Conservation (phyloP, 805 yeast genomes). For the Saccharomycopsis guyanensis region DNA sequence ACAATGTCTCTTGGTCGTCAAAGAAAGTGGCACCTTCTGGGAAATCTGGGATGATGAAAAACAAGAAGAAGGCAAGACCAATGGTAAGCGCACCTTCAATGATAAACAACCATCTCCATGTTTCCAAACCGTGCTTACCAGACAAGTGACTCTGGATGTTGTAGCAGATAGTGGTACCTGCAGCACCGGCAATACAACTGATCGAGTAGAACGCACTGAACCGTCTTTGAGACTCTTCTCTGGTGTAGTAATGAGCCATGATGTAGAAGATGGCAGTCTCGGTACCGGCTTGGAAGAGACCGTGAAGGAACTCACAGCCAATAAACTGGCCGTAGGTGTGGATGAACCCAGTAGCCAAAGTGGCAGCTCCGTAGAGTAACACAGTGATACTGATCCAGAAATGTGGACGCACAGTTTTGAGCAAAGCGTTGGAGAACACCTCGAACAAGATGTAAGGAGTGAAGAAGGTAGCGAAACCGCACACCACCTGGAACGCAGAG, state of each 20-base stretch:
- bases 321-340: slow-evolving; percentile 49
- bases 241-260: slow-evolving; percentile 56
- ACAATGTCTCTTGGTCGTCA: slow-evolving; percentile 36
- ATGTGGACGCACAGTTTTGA: slow-evolving; percentile 56
- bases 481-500: slow-evolving; percentile 51
- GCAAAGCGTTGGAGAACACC: slow-evolving; percentile 52
- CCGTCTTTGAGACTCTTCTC: slow-evolving; percentile 60
- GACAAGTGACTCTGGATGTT: slow-evolving; percentile 22
- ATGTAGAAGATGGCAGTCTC: slow-evolving; percentile 72
- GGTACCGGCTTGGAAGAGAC: slow-evolving; percentile 62
- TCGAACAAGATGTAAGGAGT: slow-evolving; percentile 63
- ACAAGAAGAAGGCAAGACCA: slow-evolving; percentile 28
- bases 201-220: slow-evolving; percentile 58
- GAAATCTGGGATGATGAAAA: slow-evolving; percentile 42
- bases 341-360: slow-evolving; percentile 60
- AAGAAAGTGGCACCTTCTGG: slow-evolving; percentile 37
- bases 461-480: slow-evolving; percentile 61
- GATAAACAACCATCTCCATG: slow-evolving; percentile 48
- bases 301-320: slow-evolving; percentile 58
- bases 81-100: slow-evolving; percentile 37
- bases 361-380: slow-evolving; percentile 54
- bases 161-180: slow-evolving; percentile 65
- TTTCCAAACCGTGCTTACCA: slow-evolving; percentile 31
- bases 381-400: slow-evolving; percentile 55
- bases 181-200: slow-evolving; percentile 70